Base-by-base conservation (phyloP, 179 eudicot species). In the Heliamphora pulchella region DNA sequence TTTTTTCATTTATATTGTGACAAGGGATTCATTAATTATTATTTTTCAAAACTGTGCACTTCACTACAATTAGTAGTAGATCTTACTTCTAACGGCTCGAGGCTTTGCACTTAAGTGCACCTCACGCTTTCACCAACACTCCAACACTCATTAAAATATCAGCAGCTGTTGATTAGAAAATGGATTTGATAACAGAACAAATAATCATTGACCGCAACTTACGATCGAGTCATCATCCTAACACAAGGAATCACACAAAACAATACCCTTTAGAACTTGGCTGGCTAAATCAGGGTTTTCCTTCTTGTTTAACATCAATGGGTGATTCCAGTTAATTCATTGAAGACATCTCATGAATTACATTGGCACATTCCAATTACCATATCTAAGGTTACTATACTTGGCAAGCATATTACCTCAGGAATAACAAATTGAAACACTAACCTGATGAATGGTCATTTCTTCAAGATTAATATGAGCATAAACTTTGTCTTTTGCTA, bases 401-500 rank as follows among this genome's bases (percentile, higher is more conserved):
- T 61, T 73, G 51, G 14, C 39, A 62, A 71, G 13, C 63, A 69
- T 5, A 58, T 41, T 69, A 47, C 50, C 73, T 2, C 82, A 68
- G 11, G 11, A 18, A 53, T 46, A 46, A 61, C 50, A 72, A 73
- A n/a, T 48, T 59, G 74, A 13, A 75, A 71, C 17, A 62, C 55
- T 80, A 84, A 90, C 99, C 93, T 94, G 94, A 81, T 94, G 92
- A 81, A 96, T 88, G 71, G 88, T 93, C 90, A 91, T 94, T 85
- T 96, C 93, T 76, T 92, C 97, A 66, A 96, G 93, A 83, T 85
- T 88, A 71, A 96, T 88, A 81, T 91, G 98, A 43, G 94, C 85
- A 87, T 96, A 96, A 70, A 90, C 91, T 87, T 86, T 88, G 81
- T 92, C 97, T 85, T 96, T 94, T 20, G 99, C 99, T 90, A 96